These are phyloP conservation scores for Candida broadrunensis DNA, from an alignment of 805 yeast genomes.

Conservation along the genomic window DNA sequence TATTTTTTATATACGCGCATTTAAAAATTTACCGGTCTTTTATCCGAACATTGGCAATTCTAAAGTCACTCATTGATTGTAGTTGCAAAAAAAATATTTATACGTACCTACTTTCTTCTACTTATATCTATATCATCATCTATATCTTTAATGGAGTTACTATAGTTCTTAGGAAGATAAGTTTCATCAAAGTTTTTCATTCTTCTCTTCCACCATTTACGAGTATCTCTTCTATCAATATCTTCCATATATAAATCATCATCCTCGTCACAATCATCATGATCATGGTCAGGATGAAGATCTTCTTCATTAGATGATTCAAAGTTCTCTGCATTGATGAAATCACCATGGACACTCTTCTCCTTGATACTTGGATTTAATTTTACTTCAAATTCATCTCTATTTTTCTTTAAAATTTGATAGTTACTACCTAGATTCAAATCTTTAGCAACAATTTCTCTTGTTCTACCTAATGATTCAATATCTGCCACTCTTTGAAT, in stretches of 20 bases:
- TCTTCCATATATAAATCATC: slow-evolving; percentile 59
- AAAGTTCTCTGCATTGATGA: slow-evolving; percentile 7
- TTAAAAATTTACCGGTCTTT: too few species aligned
- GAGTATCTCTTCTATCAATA: slow-evolving; percentile 50
- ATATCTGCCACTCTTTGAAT: slow-evolving; percentile 68
- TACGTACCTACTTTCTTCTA: too few species aligned
- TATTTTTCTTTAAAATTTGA: slow-evolving; percentile 18
- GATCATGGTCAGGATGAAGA: slow-evolving; percentile 7
- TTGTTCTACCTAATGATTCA: slow-evolving; percentile 73
- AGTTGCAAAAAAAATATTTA: too few species aligned
- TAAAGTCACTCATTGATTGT: too few species aligned
- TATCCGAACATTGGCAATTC: too few species aligned
- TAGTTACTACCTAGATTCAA: slow-evolving; percentile 52
- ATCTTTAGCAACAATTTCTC: slow-evolving; percentile 74
- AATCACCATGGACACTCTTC: slow-evolving; percentile 19
- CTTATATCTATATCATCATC: slow-evolving; percentile 8
- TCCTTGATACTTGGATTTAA: slow-evolving; percentile 16
- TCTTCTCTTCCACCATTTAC: slow-evolving; percentile 51
- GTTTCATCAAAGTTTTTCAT: slow-evolving; percentile 30
- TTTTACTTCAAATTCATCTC: slow-evolving; percentile 6
- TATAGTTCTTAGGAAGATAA: slow-evolving; percentile 11
- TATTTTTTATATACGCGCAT: too few species aligned
- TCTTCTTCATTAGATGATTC: slow-evolving; percentile 15
- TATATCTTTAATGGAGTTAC: neutral
- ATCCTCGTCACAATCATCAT: slow-evolving; percentile 21